Conservation (phyloP, 2,329 filamentous ascomycete genomes). For the Kalaharituber pfeilii region DNA sequence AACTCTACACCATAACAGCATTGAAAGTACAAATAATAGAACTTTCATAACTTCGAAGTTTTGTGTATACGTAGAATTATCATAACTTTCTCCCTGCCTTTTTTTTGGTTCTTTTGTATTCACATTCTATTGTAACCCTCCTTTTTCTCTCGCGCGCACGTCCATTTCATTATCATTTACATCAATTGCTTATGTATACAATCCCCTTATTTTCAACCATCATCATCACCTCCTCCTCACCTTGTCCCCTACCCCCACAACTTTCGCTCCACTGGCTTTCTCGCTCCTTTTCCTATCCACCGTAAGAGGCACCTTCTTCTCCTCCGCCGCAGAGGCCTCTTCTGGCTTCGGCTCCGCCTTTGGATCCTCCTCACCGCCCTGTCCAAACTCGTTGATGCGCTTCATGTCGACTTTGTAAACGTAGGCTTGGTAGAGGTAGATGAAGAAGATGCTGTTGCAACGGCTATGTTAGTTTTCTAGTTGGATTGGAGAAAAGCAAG, state of each 20-base stretch:
- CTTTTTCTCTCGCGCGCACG: too few relatives aligned
- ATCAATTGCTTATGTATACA: not conserved
- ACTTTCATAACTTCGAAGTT: too few relatives aligned
- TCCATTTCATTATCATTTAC: too few relatives aligned
- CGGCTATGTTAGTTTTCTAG: not conserved
- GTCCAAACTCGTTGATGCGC: conserved; percentile 92
- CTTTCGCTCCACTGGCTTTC: not conserved
- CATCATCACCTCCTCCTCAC: not conserved
- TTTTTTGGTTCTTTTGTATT: too few relatives aligned
- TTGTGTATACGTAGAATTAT: too few relatives aligned
- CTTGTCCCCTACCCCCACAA: not conserved
- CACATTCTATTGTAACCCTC: too few relatives aligned
- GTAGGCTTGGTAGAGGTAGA: conserved; percentile 90
- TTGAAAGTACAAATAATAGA: too few relatives aligned
- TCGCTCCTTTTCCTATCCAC: not conserved
- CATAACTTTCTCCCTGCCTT: too few relatives aligned
- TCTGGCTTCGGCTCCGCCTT: conserved; percentile 37
- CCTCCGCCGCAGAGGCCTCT: conserved; percentile 9
- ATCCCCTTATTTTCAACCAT: not conserved
- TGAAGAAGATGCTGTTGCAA: conserved; percentile 58
- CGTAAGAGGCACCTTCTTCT: not conserved
- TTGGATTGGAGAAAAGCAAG: not conserved
- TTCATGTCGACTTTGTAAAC: conserved; percentile 83
- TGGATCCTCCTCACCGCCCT: conserved; percentile 82
- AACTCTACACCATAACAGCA: too few relatives aligned